Evolutionary conservation across 768 basidiomycete genomes (phyloP), one percentile per base, ranked within the genome.

Genomic region (Russula brevipes): DNA sequence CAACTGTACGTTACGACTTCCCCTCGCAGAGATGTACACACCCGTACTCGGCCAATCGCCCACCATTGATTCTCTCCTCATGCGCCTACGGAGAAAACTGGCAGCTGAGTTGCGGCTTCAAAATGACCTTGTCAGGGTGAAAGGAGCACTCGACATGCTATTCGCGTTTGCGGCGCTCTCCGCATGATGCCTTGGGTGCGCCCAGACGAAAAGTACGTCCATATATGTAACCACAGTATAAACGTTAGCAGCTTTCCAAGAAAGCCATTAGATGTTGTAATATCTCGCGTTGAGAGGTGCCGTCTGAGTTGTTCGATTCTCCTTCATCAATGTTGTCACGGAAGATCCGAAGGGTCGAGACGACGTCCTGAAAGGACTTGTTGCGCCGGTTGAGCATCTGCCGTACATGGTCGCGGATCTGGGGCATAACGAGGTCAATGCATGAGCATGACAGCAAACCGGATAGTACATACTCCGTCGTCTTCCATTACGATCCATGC

Each of bases 401-500:
- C 57, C 80, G 72, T 7, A 86, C 78, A 74, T 98, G 96, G 11
- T 77, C 76, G 53, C 85, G 87, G 56, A 94, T 85, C 96, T 98
- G 69, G 50, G 44, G 51, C 24, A 57, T 45, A 35, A 52, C 51
- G 60, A 55, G 31, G 51, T 31, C 19, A 41, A 8, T 16, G 61
- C 35, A 19, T 49, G 47, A 10, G 61, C 35, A 19, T 49, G 47
- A 10, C 31, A 35, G 42, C 39, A 61, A 24, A 17, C 38, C 24
- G 47, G 44, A 64, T 14, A 63, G 0, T 4, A 75, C 90, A 60
- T 76, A 97, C 97, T 42, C 96, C 97, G 69, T 98, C 96, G 69
- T 98, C 96, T 75, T 99, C 97, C 94, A 98, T 95, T 59, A 85
- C 82, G 33, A 98, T 75, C 97, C 97, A 99, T 5, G 90, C 94